Conservation (phyloP, 352 stramenopile genomes). For the Globisporangium takayamanum region DNA sequence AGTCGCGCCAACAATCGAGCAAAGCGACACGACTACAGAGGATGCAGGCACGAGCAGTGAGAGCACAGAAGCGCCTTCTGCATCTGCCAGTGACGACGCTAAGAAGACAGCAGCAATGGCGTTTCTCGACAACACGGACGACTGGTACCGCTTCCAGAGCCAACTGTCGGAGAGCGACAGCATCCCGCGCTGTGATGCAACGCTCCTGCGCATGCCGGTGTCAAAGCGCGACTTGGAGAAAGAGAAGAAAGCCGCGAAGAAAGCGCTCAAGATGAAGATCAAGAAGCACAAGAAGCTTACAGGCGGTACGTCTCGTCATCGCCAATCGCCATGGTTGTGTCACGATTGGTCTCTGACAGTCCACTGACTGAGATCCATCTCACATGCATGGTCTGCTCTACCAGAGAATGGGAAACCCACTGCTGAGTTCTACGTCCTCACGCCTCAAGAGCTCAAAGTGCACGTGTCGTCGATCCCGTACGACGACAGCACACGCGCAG, state of each 20-base stretch:
- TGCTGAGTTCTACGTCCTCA: slow-evolving; percentile 77
- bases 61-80: background rate
- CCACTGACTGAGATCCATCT: background rate
- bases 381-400: background rate
- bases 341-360: background rate
- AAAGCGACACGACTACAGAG: background rate
- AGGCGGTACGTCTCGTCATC: slow-evolving; percentile 20
- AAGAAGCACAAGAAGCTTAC: slow-evolving; percentile 83
- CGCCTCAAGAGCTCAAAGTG: slow-evolving; percentile 42
- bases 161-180: slow-evolving; percentile 66
- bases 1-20: slow-evolving; percentile 5
- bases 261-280: slow-evolving; percentile 82
- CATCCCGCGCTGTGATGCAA: slow-evolving; percentile 69
- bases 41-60: background rate
- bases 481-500: slow-evolving; percentile 23
- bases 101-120: slow-evolving; percentile 5
- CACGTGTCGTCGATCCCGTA: slow-evolving; percentile 56
- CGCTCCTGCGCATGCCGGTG: slow-evolving; percentile 59
- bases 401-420: slow-evolving; percentile 38
- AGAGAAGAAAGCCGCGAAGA: slow-evolving; percentile 69
- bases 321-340: background rate
- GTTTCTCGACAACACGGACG: slow-evolving; percentile 32
- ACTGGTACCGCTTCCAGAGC: slow-evolving; percentile 37
- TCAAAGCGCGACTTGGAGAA: slow-evolving; percentile 73
- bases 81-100: background rate